A percentile compares a stretch with the other conserved stretches of the same genome.
Evolutionary conservation across 106 monocot genomes (phyloP).

Genomic region (Platanthera zijinensis): DNA sequence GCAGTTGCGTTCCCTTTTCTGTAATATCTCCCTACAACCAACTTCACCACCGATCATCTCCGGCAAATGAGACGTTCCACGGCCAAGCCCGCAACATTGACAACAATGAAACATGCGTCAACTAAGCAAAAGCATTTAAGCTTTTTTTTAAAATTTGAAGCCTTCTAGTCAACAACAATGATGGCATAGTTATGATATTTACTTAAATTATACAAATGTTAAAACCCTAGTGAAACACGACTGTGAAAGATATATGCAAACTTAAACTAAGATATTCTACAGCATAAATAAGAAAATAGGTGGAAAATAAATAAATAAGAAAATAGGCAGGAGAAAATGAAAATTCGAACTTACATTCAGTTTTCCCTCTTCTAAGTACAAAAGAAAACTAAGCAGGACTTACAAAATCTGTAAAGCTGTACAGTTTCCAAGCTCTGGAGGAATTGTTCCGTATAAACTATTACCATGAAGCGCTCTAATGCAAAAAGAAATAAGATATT

Average conservation of each 20-base stretch:
- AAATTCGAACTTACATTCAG: neutral
- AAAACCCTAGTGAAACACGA: too few relatives aligned
- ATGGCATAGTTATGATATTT: neutral
- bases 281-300: neutral
- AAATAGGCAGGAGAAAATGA: neutral
- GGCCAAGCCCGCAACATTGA: neutral
- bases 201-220: neutral
- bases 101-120: neutral
- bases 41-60: too few relatives aligned
- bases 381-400: slow-evolving; percentile 17
- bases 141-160: neutral
- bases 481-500: slow-evolving; percentile 3
- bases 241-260: neutral
- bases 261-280: neutral
- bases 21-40: too few relatives aligned
- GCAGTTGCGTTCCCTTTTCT: too few relatives aligned
- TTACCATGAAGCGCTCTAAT: slow-evolving; percentile 80
- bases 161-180: neutral
- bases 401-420: slow-evolving; percentile 74
- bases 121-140: neutral
- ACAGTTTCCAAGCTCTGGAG: slow-evolving; percentile 86
- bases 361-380: neutral
- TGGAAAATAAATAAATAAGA: neutral
- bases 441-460: slow-evolving; percentile 80
- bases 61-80: too few relatives aligned